Evolutionary conservation across 129 eudicot genomes (phyloP).

Genomic region (Gnaphalium uliginosum): DNA sequence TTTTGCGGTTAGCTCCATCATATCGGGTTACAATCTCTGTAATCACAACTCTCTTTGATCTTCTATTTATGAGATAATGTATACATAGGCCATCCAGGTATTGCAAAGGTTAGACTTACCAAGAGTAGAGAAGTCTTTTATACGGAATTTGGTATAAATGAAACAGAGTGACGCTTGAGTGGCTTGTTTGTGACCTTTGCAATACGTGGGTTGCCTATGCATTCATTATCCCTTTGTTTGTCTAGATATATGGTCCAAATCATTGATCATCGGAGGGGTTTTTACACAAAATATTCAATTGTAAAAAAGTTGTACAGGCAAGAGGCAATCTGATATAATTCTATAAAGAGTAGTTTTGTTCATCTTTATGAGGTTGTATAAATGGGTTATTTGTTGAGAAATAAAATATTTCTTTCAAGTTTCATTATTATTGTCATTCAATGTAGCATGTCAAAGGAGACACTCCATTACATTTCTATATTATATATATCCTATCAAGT

Average conservation of each 20-base stretch:
- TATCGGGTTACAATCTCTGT: conserved; percentile 89
- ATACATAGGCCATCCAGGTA: conserved; percentile 19
- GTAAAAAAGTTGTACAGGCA: conserved; percentile 30
- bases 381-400: conserved; percentile 20
- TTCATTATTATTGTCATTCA: conserved; percentile 12
- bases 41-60: conserved; percentile 48
- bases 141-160: too few relatives aligned
- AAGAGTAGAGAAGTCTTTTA: background rate
- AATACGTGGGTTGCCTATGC: conserved; percentile 1
- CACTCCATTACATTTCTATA: background rate
- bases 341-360: conserved; percentile 27
- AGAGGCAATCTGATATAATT: conserved; percentile 13
- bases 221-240: background rate
- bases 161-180: too few relatives aligned
- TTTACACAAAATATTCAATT: conserved; percentile 25
- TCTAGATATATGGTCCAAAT: conserved; percentile 10
- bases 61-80: background rate
- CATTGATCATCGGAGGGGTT: conserved; percentile 16
- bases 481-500: too few relatives aligned
- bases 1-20: conserved; percentile 73
- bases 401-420: conserved; percentile 11
- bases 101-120: conserved; percentile 16
- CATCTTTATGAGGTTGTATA: conserved; percentile 30
- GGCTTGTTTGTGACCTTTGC: background rate
- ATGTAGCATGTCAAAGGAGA: background rate